Evolutionary conservation across 768 basidiomycete genomes (phyloP), one percentile per base, ranked within the genome.

Genomic region (Dioszegia crocea): DNA sequence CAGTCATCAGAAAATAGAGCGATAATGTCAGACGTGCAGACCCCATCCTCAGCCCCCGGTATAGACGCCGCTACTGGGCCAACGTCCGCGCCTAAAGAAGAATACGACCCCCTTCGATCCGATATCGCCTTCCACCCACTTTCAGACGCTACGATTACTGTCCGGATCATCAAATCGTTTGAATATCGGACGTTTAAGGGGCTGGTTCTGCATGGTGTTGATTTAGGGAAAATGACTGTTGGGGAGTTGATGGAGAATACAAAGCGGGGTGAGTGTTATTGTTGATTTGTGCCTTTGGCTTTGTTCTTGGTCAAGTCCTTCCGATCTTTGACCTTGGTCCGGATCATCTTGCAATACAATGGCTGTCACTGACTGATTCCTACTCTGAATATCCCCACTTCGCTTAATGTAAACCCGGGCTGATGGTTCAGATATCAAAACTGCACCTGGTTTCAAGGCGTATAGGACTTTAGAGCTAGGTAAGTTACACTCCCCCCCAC

Each of bases 81-180:
- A 17, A 23, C 31, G 17, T 17, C n/a, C 23, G 14, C 11, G n/a
- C 63, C n/a, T 6, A 30, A 29, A 30, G 24, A 48, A 11, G 17
- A 3, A 30, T 48, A 48, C 30, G 47, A 29, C 26, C n/a, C 63
- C 63, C 17, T 53, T 8, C 23, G 16, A 14, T 53, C 51, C 8
- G 60, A 65, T 4, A 59, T 67, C 4, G 67, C 63, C 29, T 54
- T 57, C 2, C 56, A 66, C 43, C 76, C 74, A 0, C 52, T 63
- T 4, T 86, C 87, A 2, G 81, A 85, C 61, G 90, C 91, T 21
- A 91, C 90, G 4, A 79, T 98, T 57, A 98, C 94, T 6, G 77
- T 98, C 48, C 86, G 94, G 30, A 82, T 97, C 62, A 89, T 99
- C 80, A 99, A 99, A 75, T 91, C 89, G 19, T 94, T 99, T 75